Conservation (phyloP, 2,329 filamentous ascomycete species). For the Clarireedia hainanense region DNA sequence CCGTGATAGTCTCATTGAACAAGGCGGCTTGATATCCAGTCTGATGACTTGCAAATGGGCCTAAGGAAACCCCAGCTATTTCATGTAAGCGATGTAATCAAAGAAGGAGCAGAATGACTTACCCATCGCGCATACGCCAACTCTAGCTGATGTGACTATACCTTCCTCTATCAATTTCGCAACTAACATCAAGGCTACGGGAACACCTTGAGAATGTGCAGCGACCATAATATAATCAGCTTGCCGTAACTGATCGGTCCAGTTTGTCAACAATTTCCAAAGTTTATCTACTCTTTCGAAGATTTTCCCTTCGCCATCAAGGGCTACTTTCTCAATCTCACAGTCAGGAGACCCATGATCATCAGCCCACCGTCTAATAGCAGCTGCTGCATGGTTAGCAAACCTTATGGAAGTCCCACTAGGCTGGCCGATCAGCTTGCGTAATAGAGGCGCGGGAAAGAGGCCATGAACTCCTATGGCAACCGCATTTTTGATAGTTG, state of each 20-base stretch:
- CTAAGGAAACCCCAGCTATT: constrained; percentile 83
- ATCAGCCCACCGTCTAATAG: constrained; percentile 77
- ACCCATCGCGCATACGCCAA: constrained; percentile 78
- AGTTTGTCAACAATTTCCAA: constrained; percentile 91
- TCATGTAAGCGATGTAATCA: background rate
- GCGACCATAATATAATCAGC: constrained; percentile 90
- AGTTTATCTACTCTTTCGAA: constrained; percentile 81
- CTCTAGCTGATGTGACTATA: constrained; percentile 65
- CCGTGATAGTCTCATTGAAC: constrained; percentile 82
- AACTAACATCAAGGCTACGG: constrained; percentile 84
- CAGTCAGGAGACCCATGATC: constrained; percentile 63
- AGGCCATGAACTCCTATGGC: constrained; percentile 93
- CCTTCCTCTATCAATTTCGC: constrained; percentile 89
- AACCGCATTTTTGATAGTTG: constrained; percentile 73
- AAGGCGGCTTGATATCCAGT: constrained; percentile 35
- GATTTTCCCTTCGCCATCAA: constrained; percentile 93
- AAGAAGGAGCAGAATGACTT: constrained; percentile 17
- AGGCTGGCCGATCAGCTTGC: constrained; percentile 88
- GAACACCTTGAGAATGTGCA: constrained; percentile 92
- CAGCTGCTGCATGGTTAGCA: constrained; percentile 75
- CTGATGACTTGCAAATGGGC: constrained; percentile 59
- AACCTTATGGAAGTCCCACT: constrained; percentile 94
- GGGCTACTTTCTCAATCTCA: constrained; percentile 85
- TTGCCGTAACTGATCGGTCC: constrained; percentile 80
- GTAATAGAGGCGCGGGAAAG: constrained; percentile 78